Conservation (phyloP, 306 rosid genomes). For the Arachis stenosperma region DNA sequence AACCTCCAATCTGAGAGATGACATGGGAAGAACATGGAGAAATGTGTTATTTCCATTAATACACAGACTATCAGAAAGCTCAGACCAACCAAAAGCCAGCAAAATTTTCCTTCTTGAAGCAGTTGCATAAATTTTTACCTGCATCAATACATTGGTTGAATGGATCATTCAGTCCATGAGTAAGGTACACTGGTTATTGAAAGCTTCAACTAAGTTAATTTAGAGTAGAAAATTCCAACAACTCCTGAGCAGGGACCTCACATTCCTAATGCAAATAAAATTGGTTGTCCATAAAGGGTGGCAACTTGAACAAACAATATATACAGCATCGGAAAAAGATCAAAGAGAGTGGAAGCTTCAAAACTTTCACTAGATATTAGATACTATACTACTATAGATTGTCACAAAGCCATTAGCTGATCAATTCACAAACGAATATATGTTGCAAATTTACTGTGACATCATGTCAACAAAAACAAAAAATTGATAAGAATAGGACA, state of each 20-base stretch:
- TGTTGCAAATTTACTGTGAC: not conserved
- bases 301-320: constrained; percentile 25
- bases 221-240: constrained; percentile 24
- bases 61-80: constrained; percentile 50
- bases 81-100: constrained; percentile 54
- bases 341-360: constrained; percentile 19
- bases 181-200: constrained; percentile 3
- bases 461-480: constrained; percentile 23
- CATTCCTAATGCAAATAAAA: constrained; percentile 21
- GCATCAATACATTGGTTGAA: constrained; percentile 19
- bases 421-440: not conserved
- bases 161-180: constrained; percentile 8
- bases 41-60: constrained; percentile 50
- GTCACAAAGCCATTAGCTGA: constrained; percentile 15
- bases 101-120: constrained; percentile 60
- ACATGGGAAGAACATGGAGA: constrained; percentile 62
- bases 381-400: not conserved
- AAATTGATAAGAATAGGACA: constrained; percentile 11
- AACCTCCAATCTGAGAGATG: constrained; percentile 59
- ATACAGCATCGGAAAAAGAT: constrained; percentile 16
- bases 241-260: constrained; percentile 12
- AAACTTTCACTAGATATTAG: not conserved
- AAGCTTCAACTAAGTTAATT: constrained; percentile 17
- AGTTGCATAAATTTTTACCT: constrained; percentile 55
- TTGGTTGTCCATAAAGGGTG: constrained; percentile 5